Evolutionary conservation across 345 rosid genomes (phyloP).

Genomic region (Euphorbia peplus): DNA sequence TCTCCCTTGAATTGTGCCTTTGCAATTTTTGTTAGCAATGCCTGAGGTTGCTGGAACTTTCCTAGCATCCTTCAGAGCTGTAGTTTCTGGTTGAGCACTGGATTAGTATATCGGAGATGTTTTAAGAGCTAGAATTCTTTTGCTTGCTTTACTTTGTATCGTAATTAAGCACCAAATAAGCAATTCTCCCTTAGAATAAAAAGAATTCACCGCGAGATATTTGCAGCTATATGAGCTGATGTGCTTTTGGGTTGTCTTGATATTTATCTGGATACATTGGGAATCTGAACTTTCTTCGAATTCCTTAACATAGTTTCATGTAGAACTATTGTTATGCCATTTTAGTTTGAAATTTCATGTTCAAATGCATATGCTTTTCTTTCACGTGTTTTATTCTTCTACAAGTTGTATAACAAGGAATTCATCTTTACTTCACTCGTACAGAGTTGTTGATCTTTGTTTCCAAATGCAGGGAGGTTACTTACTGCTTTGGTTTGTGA

Average conservation of each 20-base stretch:
- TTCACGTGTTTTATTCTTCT: neutral
- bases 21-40: neutral
- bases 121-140: neutral
- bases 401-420: neutral
- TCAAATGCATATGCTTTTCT: conserved; percentile 1
- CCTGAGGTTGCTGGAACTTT: conserved; percentile 2
- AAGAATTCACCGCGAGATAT: too few relatives aligned
- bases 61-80: neutral
- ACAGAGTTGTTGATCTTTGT: conserved; percentile 1
- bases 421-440: neutral
- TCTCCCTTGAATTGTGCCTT: conserved; percentile 11
- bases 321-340: too few relatives aligned
- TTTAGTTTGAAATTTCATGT: neutral
- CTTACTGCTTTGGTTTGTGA: conserved; percentile 80
- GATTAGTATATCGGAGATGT: neutral
- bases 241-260: neutral
- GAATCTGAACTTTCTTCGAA: conserved; percentile 1
- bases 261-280: neutral
- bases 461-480: conserved; percentile 61
- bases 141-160: neutral
- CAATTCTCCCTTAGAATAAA: neutral
- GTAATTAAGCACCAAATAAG: neutral
- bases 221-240: neutral
- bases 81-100: neutral
- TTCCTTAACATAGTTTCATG: neutral